Evolutionary conservation across 441 rosid genomes (phyloP).

Genomic region (Biscutella laevigata): DNA sequence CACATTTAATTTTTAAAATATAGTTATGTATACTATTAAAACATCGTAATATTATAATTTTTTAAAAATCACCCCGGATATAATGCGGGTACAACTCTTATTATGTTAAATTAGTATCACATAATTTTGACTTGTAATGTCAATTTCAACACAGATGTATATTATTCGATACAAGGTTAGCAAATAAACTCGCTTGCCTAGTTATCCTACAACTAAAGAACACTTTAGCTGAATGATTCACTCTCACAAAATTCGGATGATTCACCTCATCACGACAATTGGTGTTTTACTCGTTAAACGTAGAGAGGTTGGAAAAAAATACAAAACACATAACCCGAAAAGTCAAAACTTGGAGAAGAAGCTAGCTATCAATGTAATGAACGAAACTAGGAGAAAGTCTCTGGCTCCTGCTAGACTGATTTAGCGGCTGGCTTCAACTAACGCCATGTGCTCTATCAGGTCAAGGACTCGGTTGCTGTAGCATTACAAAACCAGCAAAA

Average conservation of each 20-base stretch:
- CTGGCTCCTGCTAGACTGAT: background rate
- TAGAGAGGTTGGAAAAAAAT: background rate
- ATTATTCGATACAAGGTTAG: background rate
- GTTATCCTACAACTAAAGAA: background rate
- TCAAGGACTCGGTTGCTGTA: slow-evolving; percentile 90
- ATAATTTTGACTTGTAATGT: background rate
- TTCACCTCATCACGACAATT: background rate
- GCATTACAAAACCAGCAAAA: background rate
- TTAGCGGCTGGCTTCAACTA: slow-evolving; percentile 54
- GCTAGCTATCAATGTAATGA: slow-evolving; percentile 11
- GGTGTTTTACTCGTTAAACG: no score
- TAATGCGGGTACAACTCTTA: no score
- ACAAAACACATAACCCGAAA: background rate
- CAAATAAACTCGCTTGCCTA: background rate
- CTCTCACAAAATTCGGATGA: background rate
- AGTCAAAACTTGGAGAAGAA: background rate
- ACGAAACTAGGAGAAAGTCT: background rate
- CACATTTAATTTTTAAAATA: no score
- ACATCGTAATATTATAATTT: no score
- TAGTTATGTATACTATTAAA: no score
- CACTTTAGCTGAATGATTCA: background rate
- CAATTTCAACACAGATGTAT: slow-evolving; percentile 7
- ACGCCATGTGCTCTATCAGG: slow-evolving; percentile 83
- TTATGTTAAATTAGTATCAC: background rate
- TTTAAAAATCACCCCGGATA: no score